phyloP scores from a whole-genome alignment of 305 asterid species.

The Petunia hybrid region DNA sequence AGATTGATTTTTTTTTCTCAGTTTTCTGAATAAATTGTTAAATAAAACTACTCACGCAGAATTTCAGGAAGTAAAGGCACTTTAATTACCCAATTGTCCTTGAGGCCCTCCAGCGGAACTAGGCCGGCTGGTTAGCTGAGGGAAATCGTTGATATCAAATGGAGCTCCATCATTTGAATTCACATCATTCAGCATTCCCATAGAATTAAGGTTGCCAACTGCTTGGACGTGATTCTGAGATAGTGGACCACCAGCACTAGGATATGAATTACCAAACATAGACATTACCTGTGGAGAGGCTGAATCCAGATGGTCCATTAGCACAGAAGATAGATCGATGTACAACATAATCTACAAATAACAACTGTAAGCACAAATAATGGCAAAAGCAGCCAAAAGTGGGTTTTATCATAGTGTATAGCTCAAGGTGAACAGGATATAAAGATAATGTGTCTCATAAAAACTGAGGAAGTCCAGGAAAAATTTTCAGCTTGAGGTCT shows the following conservation, averaged over 20 bases:
- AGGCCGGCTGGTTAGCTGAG: constrained; percentile 93
- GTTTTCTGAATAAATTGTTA: constrained; percentile 38
- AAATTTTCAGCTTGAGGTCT: constrained; percentile 18
- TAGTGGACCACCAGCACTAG: constrained; percentile 84
- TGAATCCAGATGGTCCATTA: constrained; percentile 55
- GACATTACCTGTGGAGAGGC: constrained; percentile 98
- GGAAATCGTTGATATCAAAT: constrained; percentile 96
- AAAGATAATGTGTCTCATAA: constrained; percentile 3
- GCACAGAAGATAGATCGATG: constrained; percentile 24
- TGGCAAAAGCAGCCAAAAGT: constrained; percentile 21
- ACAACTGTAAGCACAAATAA: constrained; percentile 12
- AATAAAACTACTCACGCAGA: constrained; percentile 30
- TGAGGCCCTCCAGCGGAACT: constrained; percentile 98
- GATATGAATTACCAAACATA: constrained; percentile 85
- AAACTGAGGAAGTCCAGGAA: not conserved
- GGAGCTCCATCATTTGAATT: constrained; percentile 89
- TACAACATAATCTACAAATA: constrained; percentile 15
- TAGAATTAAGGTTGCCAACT: constrained; percentile 67
- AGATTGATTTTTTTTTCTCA: constrained; percentile 39
- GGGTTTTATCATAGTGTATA: not conserved
- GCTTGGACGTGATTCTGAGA: constrained; percentile 88
- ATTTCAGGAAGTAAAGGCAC: constrained; percentile 34
- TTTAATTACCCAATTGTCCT: constrained; percentile 82
- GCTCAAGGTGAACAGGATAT: not conserved
- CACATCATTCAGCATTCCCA: constrained; percentile 90